Percentiles rank a stretch among this genome's conserved stretches.
phyloP scores from a whole-genome alignment of 1,139 yeast genomes.

The Yamadazyma atmosphaerica region DNA sequence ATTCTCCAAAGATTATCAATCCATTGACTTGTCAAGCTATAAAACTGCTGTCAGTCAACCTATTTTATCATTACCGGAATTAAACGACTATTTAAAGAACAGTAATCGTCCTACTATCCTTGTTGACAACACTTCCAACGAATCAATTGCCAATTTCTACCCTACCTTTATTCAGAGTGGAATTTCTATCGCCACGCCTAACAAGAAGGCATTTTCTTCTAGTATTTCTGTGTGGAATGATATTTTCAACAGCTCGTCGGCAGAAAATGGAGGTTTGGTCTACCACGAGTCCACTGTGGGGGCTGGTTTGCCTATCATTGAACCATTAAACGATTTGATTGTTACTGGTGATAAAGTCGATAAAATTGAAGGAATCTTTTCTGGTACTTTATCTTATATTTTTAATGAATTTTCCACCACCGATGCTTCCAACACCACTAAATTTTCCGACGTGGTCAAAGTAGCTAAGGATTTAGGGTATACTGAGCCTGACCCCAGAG shows the following conservation, averaged over 20 bases:
- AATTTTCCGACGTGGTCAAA: slow-evolving; percentile 86
- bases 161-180: slow-evolving; percentile 74
- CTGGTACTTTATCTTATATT: slow-evolving; percentile 95
- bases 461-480: slow-evolving; percentile 90
- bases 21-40: slow-evolving; percentile 67
- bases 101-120: slow-evolving; percentile 77
- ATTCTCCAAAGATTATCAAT: slow-evolving; percentile 64
- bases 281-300: slow-evolving; percentile 99
- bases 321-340: slow-evolving; percentile 82
- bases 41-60: slow-evolving; percentile 50
- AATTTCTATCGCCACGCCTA: slow-evolving; percentile 94
- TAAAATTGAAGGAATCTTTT: slow-evolving; percentile 92
- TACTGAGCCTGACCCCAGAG: slow-evolving; percentile 99
- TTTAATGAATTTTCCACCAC: slow-evolving; percentile 88
- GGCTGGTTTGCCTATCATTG: slow-evolving; percentile 93
- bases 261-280: slow-evolving; percentile 69
- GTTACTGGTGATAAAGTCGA: slow-evolving; percentile 90
- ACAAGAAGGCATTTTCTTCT: slow-evolving; percentile 95
- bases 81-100: slow-evolving; percentile 61
- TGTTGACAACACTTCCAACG: slow-evolving; percentile 92
- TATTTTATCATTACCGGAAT: slow-evolving; percentile 55
- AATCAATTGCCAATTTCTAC: slow-evolving; percentile 70
- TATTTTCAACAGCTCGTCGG: slow-evolving; percentile 56
- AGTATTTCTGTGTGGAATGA: slow-evolving; percentile 72
- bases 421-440: slow-evolving; percentile 53